Evolutionary conservation across 805 yeast genomes (phyloP).

Genomic region (Candida methanosorbosa): DNA sequence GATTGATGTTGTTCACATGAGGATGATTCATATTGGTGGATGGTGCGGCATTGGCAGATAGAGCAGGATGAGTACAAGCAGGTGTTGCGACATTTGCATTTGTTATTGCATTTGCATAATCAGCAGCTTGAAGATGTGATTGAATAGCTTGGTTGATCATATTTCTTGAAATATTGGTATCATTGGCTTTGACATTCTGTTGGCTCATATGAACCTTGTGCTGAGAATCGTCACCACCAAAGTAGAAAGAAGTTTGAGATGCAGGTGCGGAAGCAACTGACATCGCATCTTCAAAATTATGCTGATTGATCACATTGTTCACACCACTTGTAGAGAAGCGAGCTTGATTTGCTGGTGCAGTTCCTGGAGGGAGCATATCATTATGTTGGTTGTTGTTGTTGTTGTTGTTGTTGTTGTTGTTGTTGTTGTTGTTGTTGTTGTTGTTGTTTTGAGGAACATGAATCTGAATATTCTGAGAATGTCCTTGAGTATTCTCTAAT

Average conservation of each 20-base stretch:
- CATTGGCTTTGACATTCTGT: not conserved
- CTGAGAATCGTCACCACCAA: slow-evolving; percentile 7
- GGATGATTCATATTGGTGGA: no score
- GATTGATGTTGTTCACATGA: no score
- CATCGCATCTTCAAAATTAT: no score
- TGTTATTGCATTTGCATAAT: no score
- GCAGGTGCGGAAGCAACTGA: slow-evolving; percentile 12
- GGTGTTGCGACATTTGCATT: not conserved
- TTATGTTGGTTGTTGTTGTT: not conserved
- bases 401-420: not conserved
- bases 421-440: not conserved
- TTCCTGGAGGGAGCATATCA: not conserved
- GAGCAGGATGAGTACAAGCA: no score
- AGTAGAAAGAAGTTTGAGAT: slow-evolving; percentile 11
- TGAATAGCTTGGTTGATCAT: not conserved
- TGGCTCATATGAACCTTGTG: no score
- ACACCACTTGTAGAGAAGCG: not conserved
- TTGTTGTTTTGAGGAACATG: not conserved
- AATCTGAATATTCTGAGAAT: not conserved
- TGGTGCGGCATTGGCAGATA: no score
- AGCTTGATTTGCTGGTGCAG: slow-evolving; percentile 15
- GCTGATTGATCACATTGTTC: not conserved
- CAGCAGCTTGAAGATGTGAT: no score
- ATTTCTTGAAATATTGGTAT: not conserved
- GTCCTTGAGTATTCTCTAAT: not conserved